phyloP scores from a whole-genome alignment of 331 rosid species.

The Pyrus hybrid region DNA sequence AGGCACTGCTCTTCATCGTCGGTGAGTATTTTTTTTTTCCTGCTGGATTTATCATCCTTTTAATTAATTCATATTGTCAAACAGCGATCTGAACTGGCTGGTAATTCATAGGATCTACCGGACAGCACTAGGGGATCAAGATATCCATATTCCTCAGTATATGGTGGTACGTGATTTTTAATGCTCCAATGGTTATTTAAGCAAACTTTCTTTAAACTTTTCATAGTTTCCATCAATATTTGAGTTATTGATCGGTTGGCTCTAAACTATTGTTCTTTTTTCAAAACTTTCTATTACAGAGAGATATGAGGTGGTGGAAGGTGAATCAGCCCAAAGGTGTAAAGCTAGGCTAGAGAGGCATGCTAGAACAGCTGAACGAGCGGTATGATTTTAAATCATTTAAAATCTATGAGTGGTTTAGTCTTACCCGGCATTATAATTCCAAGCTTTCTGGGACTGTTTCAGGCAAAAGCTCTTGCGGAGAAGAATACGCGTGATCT shows the following conservation, averaged over 20 bases:
- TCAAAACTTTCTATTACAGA: slow-evolving; percentile 39
- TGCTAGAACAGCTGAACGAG: slow-evolving; percentile 85
- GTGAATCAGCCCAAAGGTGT: slow-evolving; percentile 83
- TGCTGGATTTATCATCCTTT: slow-evolving; percentile 2
- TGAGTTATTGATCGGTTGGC: slow-evolving; percentile 11
- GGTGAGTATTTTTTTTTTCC: slow-evolving; percentile 30
- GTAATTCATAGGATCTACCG: slow-evolving; percentile 44
- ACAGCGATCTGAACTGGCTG: slow-evolving; percentile 14
- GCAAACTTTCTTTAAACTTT: slow-evolving; percentile 5
- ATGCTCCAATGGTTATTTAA: not conserved
- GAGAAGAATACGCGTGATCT: slow-evolving; percentile 90
- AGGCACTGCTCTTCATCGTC: slow-evolving; percentile 58
- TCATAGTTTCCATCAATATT: slow-evolving; percentile 3
- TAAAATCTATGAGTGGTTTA: not conserved
- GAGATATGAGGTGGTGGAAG: slow-evolving; percentile 60
- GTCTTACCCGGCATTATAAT: not conserved
- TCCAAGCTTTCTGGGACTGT: slow-evolving; percentile 26
- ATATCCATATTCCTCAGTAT: slow-evolving; percentile 39
- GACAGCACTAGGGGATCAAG: slow-evolving; percentile 37
- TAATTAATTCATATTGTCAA: slow-evolving; percentile 5
- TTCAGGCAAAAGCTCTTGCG: slow-evolving; percentile 88
- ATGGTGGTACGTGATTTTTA: slow-evolving; percentile 45
- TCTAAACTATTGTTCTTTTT: slow-evolving; percentile 14
- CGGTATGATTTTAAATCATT: slow-evolving; percentile 42
- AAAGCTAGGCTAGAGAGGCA: slow-evolving; percentile 92